Conservation (phyloP, 1,284 basidiomycete species). For the Pisolithus thermaeus region DNA sequence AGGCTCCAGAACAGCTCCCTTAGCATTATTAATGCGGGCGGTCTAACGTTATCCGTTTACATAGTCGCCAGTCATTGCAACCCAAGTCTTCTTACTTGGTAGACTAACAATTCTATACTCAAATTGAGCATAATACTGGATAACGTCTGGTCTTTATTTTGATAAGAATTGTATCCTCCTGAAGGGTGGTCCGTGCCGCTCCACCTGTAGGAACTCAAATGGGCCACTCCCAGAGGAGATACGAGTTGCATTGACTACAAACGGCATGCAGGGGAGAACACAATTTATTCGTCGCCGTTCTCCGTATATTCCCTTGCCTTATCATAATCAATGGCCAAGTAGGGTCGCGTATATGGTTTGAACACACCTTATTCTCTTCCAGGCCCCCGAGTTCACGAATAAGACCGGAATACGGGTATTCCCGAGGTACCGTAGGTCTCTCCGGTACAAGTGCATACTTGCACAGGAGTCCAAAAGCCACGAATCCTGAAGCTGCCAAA, state of each 20-base stretch:
- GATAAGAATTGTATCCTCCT: neutral
- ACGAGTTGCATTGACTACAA: neutral
- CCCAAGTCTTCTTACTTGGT: no score
- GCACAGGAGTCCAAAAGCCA: slow-evolving; percentile 50
- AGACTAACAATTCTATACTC: no score
- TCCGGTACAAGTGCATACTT: slow-evolving; percentile 52
- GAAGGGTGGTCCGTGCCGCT: no score
- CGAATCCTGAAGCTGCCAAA: slow-evolving; percentile 55
- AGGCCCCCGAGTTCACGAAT: slow-evolving; percentile 68
- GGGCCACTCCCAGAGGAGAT: neutral
- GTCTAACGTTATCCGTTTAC: no score
- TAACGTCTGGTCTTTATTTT: neutral
- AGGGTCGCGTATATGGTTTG: neutral
- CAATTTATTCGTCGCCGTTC: slow-evolving; percentile 18
- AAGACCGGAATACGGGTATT: slow-evolving; percentile 70
- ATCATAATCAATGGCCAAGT: slow-evolving; percentile 4
- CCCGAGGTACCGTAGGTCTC: slow-evolving; percentile 55
- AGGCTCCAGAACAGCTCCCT: neutral
- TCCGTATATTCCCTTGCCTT: slow-evolving; percentile 28
- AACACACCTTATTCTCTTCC: slow-evolving; percentile 63
- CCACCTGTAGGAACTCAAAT: no score
- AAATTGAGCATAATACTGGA: neutral
- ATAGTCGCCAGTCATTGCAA: no score
- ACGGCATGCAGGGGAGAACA: neutral
- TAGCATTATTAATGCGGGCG: no score